Percentiles rank a stretch among this genome's conserved stretches.
Conservation (phyloP, 495 filamentous ascomycete genomes). For the Elasticomyces elasticus region DNA sequence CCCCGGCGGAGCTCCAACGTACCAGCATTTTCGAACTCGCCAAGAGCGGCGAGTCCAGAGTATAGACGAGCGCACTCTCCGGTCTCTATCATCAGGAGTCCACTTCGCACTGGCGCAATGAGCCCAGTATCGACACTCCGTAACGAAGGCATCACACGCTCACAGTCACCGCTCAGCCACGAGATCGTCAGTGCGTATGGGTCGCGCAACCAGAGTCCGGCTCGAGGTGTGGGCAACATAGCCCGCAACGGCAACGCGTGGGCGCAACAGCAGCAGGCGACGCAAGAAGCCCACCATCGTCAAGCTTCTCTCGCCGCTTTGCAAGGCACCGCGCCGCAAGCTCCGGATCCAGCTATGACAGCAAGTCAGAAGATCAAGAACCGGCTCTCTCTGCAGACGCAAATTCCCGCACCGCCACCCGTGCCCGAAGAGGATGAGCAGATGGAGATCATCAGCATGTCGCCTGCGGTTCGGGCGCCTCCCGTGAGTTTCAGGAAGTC, state of each 20-base stretch:
- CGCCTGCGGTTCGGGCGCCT: constrained; percentile 8
- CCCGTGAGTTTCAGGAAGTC: constrained; percentile 1
- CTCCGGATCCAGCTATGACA: neutral
- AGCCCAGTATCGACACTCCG: constrained; percentile 12
- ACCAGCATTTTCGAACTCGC: constrained; percentile 6
- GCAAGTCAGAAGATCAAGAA: constrained; percentile 1
- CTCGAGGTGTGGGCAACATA: constrained; percentile 10
- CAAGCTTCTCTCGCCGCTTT: constrained; percentile 5
- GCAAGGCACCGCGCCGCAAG: constrained; percentile 1
- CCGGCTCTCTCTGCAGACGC: constrained; percentile 6
- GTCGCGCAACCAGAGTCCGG: neutral
- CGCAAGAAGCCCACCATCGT: constrained; percentile 3
- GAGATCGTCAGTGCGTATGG: neutral
- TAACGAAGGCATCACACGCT: constrained; percentile 1
- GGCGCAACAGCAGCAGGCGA: constrained; percentile 1
- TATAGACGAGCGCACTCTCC: constrained; percentile 4
- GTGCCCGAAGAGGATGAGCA: constrained; percentile 5
- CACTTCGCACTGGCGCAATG: constrained; percentile 1
- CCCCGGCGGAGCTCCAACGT: constrained; percentile 2
- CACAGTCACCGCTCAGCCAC: constrained; percentile 4
- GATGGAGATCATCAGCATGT: constrained; percentile 16
- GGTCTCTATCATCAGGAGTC: constrained; percentile 5
- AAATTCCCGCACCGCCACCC: neutral
- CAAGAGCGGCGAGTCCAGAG: constrained; percentile 8
- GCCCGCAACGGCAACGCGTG: constrained; percentile 8